These are phyloP conservation scores for Cercophora scortea DNA, from an alignment of 495 filamentous ascomycete genomes.

Conservation along the genomic window DNA sequence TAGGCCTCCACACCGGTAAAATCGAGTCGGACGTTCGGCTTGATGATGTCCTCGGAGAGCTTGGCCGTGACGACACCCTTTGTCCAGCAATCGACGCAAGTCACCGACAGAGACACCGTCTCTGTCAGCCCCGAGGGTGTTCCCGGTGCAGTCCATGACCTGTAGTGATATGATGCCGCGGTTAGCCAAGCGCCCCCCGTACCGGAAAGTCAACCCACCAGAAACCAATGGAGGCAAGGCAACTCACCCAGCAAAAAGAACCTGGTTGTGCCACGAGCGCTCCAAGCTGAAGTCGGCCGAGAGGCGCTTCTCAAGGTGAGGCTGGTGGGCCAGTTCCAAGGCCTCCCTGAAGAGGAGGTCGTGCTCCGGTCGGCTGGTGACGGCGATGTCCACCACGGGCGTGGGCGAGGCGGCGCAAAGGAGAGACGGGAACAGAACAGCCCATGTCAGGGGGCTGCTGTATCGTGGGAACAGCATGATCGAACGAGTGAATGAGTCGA, in stretches of 20 bases:
- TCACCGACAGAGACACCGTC: constrained; percentile 10
- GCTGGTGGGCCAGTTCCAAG: constrained; percentile 10
- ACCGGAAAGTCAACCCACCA: too few relatives aligned
- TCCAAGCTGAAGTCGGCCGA: constrained; percentile 14
- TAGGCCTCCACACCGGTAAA: constrained; percentile 27
- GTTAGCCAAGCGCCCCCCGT: neutral
- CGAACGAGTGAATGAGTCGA: constrained; percentile 4
- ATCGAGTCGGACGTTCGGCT: constrained; percentile 22
- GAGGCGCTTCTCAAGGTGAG: constrained; percentile 15
- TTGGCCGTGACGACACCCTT: constrained; percentile 27
- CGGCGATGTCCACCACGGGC: neutral
- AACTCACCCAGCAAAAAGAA: constrained; percentile 16
- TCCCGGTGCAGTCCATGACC: constrained; percentile 4
- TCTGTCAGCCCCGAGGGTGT: constrained; percentile 3
- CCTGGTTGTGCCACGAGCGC: constrained; percentile 13
- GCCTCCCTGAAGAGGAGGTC: constrained; percentile 6
- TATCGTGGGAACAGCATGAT: neutral
- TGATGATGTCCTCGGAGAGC: constrained; percentile 22
- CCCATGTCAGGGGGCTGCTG: neutral
- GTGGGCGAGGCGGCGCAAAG: constrained; percentile 1
- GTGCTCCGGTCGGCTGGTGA: neutral
- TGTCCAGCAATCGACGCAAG: constrained; percentile 26
- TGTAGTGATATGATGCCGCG: neutral
- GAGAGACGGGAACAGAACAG: neutral
- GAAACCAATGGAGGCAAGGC: neutral